Evolutionary conservation across 2,329 filamentous ascomycete genomes (phyloP).

Genomic region (Mycosphaerelloides madeirae): DNA sequence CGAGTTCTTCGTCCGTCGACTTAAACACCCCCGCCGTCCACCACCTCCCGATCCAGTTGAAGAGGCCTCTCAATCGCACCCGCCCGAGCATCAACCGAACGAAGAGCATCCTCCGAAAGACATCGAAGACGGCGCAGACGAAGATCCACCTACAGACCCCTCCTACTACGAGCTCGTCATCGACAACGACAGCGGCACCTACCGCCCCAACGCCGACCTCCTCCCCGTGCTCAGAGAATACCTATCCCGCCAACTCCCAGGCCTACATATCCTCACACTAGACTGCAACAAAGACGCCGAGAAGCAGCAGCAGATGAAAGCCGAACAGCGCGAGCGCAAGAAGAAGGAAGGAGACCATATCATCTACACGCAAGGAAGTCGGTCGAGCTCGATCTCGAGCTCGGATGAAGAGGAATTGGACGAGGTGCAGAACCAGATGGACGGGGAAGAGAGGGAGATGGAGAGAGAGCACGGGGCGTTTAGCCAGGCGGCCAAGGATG

Average conservation of each 20-base stretch:
- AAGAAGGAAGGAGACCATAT: constrained; percentile 54
- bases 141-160: constrained; percentile 48
- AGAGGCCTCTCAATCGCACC: constrained; percentile 41
- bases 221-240: constrained; percentile 68
- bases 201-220: constrained; percentile 74
- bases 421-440: constrained; percentile 24
- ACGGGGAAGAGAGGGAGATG: constrained; percentile 11
- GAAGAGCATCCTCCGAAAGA: constrained; percentile 52
- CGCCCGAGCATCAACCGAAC: constrained; percentile 33
- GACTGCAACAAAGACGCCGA: constrained; percentile 71
- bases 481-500: constrained; percentile 19
- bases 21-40: constrained; percentile 47
- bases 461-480: constrained; percentile 17
- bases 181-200: constrained; percentile 93
- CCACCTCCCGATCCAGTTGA: constrained; percentile 42
- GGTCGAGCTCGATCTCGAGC: constrained; percentile 46
- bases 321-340: constrained; percentile 68
- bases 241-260: constrained; percentile 68
- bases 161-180: constrained; percentile 77
- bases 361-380: constrained; percentile 51
- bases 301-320: constrained; percentile 68
- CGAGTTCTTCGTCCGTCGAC: constrained; percentile 81
- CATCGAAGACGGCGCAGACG: constrained; percentile 43
- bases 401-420: constrained; percentile 57
- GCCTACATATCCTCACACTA: constrained; percentile 66